Percentiles rank a stretch among this genome's conserved stretches.
phyloP scores from a whole-genome alignment of 2,329 filamentous ascomycete species.

The Domatiomyces catenatus region DNA sequence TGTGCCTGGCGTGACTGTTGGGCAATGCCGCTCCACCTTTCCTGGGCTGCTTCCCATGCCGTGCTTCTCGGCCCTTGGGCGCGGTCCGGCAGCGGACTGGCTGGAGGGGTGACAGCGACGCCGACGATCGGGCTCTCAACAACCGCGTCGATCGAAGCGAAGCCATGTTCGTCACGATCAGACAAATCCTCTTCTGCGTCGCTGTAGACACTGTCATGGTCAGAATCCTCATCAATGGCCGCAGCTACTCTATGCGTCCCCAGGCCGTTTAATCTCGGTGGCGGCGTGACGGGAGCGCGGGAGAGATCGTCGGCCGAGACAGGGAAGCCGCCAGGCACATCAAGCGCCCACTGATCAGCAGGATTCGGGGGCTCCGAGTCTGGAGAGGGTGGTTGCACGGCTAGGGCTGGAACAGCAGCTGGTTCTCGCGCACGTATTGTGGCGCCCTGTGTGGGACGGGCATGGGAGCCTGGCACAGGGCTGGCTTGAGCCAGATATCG shows the following conservation, averaged over 20 bases:
- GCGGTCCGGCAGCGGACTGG: constrained; percentile 9
- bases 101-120: constrained; percentile 5
- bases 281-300: not conserved
- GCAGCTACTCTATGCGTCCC: not conserved
- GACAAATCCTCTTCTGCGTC: constrained; percentile 21
- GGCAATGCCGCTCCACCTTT: constrained; percentile 18
- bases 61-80: constrained; percentile 1
- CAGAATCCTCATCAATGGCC: constrained; percentile 10
- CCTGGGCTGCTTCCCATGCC: constrained; percentile 19
- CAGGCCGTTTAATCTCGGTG: not conserved
- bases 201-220: constrained; percentile 32
- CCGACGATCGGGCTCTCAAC: constrained; percentile 22
- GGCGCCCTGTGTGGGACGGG: not conserved
- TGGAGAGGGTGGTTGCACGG: constrained; percentile 34
- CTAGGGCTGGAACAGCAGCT: constrained; percentile 27
- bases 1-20: constrained; percentile 8
- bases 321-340: constrained; percentile 47
- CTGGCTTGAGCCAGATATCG: too few relatives aligned
- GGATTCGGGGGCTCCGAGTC: constrained; percentile 23
- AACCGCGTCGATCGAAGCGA: constrained; percentile 37
- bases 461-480: too few relatives aligned
- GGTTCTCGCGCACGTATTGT: not conserved
- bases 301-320: constrained; percentile 11
- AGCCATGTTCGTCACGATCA: constrained; percentile 26
- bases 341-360: constrained; percentile 25